Percentiles rank a stretch among this genome's conserved stretches.
phyloP scores from a whole-genome alignment of 345 rosid genomes.

The Gossypium arboreum region DNA sequence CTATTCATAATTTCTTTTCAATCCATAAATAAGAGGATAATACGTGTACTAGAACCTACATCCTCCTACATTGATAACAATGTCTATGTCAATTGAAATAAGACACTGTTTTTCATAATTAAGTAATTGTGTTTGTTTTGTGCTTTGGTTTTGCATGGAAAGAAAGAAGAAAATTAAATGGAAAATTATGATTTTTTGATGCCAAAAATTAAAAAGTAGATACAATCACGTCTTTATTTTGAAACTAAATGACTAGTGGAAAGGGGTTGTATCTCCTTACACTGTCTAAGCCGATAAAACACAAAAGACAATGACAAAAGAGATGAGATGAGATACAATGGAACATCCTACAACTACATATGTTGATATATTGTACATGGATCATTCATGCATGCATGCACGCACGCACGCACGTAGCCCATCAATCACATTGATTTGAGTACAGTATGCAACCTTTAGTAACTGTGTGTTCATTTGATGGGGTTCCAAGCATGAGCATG shows the following conservation, averaged over 20 bases:
- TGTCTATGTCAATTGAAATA: accelerated
- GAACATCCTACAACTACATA: not conserved
- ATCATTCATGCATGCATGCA: not conserved
- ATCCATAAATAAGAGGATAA: no score
- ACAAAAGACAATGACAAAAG: not conserved
- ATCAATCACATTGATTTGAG: not conserved
- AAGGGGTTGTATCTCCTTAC: not conserved
- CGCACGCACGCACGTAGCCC: not conserved
- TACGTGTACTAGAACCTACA: accelerated
- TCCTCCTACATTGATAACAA: accelerated
- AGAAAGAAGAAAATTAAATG: not conserved
- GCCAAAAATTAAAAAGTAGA: not conserved
- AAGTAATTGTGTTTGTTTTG: no score
- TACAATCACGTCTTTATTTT: not conserved
- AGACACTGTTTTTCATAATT: no score
- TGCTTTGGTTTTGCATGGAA: no score
- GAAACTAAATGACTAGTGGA: not conserved
- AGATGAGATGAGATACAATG: not conserved
- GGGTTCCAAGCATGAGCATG: conserved; percentile 41
- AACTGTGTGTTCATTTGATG: conserved; percentile 12
- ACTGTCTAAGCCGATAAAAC: not conserved
- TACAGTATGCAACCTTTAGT: not conserved
- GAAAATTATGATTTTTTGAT: not conserved
- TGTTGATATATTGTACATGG: not conserved
- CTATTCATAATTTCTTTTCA: no score